phyloP scores from a whole-genome alignment of 805 yeast genomes.

The Ogataea saltuana region DNA sequence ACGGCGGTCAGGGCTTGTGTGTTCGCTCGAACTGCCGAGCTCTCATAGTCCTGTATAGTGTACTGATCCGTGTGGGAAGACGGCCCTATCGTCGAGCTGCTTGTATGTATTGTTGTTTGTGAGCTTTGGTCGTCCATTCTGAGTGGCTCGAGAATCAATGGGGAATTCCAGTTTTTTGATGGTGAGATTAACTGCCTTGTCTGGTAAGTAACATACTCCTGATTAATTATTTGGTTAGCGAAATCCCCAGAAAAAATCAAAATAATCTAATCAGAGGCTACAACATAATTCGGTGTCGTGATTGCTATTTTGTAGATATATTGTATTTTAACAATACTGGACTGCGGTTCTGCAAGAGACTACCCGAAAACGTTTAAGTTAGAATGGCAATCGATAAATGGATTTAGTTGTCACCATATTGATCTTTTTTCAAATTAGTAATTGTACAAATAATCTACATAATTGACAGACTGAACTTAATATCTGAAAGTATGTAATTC shows the following conservation, averaged over 20 bases:
- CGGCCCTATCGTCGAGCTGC: constrained; percentile 23
- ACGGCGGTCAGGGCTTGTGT: constrained; percentile 1
- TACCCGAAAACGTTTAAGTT: no score
- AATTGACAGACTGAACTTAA: no score
- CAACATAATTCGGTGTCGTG: no score
- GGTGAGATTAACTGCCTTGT: background rate
- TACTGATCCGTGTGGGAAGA: constrained; percentile 17
- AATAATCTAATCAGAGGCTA: background rate
- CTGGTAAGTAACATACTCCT: background rate
- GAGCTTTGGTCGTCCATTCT: constrained; percentile 27
- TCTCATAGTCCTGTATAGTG: constrained; percentile 13
- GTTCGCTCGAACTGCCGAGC: constrained; percentile 1
- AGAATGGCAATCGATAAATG: no score
- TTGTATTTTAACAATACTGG: no score
- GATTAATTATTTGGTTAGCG: background rate
- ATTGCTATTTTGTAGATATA: no score
- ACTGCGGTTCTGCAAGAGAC: no score
- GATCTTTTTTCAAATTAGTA: no score
- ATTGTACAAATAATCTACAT: no score
- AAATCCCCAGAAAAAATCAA: background rate
- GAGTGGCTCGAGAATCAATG: background rate
- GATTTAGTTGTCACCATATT: no score
- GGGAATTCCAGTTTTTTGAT: background rate
- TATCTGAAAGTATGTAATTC: no score
- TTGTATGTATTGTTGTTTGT: constrained; percentile 21